phyloP scores from a whole-genome alignment of 305 asterid genomes.

The Plantago lanceolata region DNA sequence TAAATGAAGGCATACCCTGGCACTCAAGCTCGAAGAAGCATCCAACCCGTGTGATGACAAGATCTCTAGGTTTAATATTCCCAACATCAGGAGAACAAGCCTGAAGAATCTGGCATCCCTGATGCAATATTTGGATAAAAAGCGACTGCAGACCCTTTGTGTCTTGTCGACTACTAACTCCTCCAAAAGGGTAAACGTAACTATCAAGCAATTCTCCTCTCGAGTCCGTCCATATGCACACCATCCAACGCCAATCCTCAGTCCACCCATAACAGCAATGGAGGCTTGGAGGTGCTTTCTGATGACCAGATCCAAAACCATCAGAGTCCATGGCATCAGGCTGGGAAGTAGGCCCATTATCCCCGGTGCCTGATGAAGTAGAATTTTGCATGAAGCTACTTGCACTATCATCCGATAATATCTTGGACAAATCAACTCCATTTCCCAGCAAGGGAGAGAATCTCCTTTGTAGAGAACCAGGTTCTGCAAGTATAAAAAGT shows the following conservation, averaged over 20 bases:
- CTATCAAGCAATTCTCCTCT: constrained; percentile 96
- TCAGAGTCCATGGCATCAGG: constrained; percentile 64
- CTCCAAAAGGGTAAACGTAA: constrained; percentile 92
- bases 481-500: constrained; percentile 87
- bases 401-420: constrained; percentile 68
- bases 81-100: constrained; percentile 71
- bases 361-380: constrained; percentile 64
- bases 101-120: constrained; percentile 98
- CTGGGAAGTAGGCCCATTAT: constrained; percentile 61
- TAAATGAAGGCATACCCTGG: constrained; percentile 55
- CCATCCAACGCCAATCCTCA: constrained; percentile 99
- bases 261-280: constrained; percentile 99
- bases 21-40: constrained; percentile 99
- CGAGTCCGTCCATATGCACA: constrained; percentile 96
- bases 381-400: constrained; percentile 67
- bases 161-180: constrained; percentile 96
- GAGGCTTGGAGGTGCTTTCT: constrained; percentile 73
- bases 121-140: constrained; percentile 88
- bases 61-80: constrained; percentile 79
- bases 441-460: constrained; percentile 64
- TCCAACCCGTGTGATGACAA: constrained; percentile 90
- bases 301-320: constrained; percentile 66
- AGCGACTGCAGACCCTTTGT: constrained; percentile 98
- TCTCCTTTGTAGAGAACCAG: constrained; percentile 89
- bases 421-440: constrained; percentile 59